phyloP scores from a whole-genome alignment of 2,329 filamentous ascomycete genomes.

The Metarhizium brunneum region DNA sequence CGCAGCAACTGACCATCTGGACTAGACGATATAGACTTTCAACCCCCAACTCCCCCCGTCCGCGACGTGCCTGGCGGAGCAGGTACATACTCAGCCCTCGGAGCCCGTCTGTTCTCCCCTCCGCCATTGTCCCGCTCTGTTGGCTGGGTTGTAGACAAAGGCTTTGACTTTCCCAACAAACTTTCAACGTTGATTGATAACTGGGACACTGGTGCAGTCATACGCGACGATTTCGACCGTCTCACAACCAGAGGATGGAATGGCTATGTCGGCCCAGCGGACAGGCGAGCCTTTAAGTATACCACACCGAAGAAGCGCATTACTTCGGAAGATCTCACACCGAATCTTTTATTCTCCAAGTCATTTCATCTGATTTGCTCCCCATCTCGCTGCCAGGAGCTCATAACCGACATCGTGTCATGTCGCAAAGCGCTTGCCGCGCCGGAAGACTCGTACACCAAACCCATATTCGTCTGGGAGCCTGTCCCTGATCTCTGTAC shows the following conservation, averaged over 20 bases:
- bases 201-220: slow-evolving; percentile 67
- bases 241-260: slow-evolving; percentile 91
- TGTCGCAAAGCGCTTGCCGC: slow-evolving; percentile 36
- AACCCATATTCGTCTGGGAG: slow-evolving; percentile 85
- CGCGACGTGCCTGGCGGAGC: slow-evolving; percentile 79
- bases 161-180: slow-evolving; percentile 70
- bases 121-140: slow-evolving; percentile 54
- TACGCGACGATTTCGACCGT: slow-evolving; percentile 56
- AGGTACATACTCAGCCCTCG: slow-evolving; percentile 77
- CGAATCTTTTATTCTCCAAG: slow-evolving; percentile 57
- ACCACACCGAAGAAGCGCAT: slow-evolving; percentile 78
- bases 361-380: slow-evolving; percentile 87
- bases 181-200: slow-evolving; percentile 55
- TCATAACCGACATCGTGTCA: slow-evolving; percentile 61
- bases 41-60: slow-evolving; percentile 57
- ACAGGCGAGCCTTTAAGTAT: slow-evolving; percentile 74
- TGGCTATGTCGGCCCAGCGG: slow-evolving; percentile 64
- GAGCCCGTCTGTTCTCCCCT: slow-evolving; percentile 80
- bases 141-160: slow-evolving; percentile 86
- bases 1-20: neutral
- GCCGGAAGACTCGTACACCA: slow-evolving; percentile 26
- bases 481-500: slow-evolving; percentile 84
- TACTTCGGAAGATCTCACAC: slow-evolving; percentile 60
- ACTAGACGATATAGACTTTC: slow-evolving; percentile 84
- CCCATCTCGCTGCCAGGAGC: slow-evolving; percentile 63